A percentile compares a stretch with the other conserved stretches of the same genome.
phyloP scores from a whole-genome alignment of 176 grass and related monocot genomes.

The Ampelocalamus luodianensis region DNA sequence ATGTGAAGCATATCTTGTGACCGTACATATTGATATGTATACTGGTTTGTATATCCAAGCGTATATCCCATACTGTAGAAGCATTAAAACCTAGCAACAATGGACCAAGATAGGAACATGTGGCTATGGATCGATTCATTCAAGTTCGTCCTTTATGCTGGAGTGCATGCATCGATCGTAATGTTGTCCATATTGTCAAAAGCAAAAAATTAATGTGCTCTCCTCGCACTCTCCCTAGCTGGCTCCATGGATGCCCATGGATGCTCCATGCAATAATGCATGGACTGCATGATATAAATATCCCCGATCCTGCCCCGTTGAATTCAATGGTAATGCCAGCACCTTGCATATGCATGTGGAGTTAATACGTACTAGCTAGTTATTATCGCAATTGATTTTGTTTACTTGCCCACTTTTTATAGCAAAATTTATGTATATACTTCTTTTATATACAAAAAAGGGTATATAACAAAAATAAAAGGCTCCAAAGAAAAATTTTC shows the following conservation, averaged over 20 bases:
- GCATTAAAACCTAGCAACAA: background rate
- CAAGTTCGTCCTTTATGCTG: background rate
- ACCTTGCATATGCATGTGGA: conserved; percentile 12
- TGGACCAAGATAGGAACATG: background rate
- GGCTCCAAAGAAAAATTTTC: no score
- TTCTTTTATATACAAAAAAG: no score
- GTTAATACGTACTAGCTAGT: conserved; percentile 17
- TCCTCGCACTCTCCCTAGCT: background rate
- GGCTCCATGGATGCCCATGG: no score
- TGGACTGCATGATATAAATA: no score
- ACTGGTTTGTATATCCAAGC: background rate
- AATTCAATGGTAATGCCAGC: conserved; percentile 40
- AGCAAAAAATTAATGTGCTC: conserved; percentile 27
- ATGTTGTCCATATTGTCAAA: conserved; percentile 40
- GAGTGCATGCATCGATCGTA: background rate
- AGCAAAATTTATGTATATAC: no score
- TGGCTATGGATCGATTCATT: background rate
- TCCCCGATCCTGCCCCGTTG: conserved; percentile 19
- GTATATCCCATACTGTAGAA: conserved; percentile 12
- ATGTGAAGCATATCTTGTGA: conserved; percentile 25
- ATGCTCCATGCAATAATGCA: background rate
- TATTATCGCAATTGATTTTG: background rate
- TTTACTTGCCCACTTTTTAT: background rate
- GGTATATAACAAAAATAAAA: no score
- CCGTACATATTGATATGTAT: background rate